These are phyloP conservation scores for Stephania cephalantha DNA, from an alignment of 164 flowering plant species.

Conservation along the genomic window DNA sequence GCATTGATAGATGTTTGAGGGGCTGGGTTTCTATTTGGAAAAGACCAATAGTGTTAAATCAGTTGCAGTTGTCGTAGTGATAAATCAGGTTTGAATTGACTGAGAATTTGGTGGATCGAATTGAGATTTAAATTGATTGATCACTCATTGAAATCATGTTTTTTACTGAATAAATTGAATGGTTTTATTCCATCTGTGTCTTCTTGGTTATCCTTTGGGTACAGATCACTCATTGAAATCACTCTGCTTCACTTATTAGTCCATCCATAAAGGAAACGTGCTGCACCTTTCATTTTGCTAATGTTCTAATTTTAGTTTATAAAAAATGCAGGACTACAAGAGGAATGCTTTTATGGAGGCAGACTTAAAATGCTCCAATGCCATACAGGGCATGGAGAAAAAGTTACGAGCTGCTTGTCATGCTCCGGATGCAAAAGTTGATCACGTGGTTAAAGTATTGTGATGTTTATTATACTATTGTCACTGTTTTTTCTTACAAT, in stretches of 20 bases:
- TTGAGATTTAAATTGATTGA: too few relatives aligned
- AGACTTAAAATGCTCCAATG: constrained; percentile 57
- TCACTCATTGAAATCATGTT: too few relatives aligned
- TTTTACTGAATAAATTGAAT: neutral
- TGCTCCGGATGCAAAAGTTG: constrained; percentile 75
- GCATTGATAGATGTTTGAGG: too few relatives aligned
- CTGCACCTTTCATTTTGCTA: neutral
- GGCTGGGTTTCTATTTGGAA: neutral
- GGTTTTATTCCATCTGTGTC: too few relatives aligned
- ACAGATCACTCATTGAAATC: neutral
- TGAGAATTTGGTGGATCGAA: too few relatives aligned
- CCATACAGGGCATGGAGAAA: constrained; percentile 83
- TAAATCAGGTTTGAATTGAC: neutral
- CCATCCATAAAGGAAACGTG: neutral
- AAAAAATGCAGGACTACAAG: constrained; percentile 68
- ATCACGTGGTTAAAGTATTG: constrained; percentile 61
- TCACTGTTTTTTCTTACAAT: neutral
- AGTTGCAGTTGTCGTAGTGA: neutral
- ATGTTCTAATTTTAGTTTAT: constrained; percentile 10
- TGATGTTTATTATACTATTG: constrained; percentile 6
- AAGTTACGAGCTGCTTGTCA: constrained; percentile 75
- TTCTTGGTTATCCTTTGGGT: neutral
- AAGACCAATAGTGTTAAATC: neutral
- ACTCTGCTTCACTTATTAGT: neutral
- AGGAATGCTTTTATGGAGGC: constrained; percentile 82